Percentiles rank a stretch among this genome's conserved stretches.
Evolutionary conservation across 805 yeast species (phyloP).

Genomic region (Saccharomycopsis capsularis): DNA sequence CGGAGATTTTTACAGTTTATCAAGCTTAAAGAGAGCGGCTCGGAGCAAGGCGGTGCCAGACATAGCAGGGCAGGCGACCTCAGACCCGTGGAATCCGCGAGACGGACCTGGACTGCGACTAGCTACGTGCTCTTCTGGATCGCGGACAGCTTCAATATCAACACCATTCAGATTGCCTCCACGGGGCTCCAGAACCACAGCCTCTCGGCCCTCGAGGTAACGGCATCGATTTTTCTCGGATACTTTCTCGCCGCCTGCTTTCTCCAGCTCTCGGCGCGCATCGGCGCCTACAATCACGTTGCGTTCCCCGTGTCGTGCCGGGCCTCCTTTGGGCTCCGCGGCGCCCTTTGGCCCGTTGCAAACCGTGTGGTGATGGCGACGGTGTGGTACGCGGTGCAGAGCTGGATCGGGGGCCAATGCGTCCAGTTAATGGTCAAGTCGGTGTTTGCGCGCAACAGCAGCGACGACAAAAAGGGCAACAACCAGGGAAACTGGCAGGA

Average conservation of each 20-base stretch:
- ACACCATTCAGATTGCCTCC: conserved; percentile 87
- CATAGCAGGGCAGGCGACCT: too few species aligned
- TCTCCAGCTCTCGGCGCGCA: conserved; percentile 60
- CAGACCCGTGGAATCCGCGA: conserved; percentile 63
- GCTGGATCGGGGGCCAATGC: conserved; percentile 80
- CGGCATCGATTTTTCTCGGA: conserved; percentile 70
- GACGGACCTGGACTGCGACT: conserved; percentile 78
- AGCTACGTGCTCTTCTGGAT: conserved; percentile 77
- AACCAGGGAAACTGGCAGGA: conserved; percentile 47
- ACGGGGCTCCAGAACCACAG: conserved; percentile 69
- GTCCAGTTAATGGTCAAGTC: conserved; percentile 68
- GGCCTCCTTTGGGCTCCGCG: conserved; percentile 78
- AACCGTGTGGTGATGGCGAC: conserved; percentile 82
- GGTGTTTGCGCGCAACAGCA: conserved; percentile 52
- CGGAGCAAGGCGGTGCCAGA: too few species aligned
- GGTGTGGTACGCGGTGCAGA: conserved; percentile 84
- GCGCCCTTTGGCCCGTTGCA: conserved; percentile 79
- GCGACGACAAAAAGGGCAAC: conserved; percentile 35
- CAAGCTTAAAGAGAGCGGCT: too few species aligned
- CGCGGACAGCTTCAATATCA: conserved; percentile 83
- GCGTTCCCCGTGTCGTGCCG: conserved; percentile 79
- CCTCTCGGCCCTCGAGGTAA: conserved; percentile 66
- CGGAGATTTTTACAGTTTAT: too few species aligned
- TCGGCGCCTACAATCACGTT: conserved; percentile 74
- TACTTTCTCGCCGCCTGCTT: conserved; percentile 65